These are phyloP conservation scores for Amesomyces nigricolor DNA, from an alignment of 2,329 filamentous ascomycete species.

Conservation along the genomic window DNA sequence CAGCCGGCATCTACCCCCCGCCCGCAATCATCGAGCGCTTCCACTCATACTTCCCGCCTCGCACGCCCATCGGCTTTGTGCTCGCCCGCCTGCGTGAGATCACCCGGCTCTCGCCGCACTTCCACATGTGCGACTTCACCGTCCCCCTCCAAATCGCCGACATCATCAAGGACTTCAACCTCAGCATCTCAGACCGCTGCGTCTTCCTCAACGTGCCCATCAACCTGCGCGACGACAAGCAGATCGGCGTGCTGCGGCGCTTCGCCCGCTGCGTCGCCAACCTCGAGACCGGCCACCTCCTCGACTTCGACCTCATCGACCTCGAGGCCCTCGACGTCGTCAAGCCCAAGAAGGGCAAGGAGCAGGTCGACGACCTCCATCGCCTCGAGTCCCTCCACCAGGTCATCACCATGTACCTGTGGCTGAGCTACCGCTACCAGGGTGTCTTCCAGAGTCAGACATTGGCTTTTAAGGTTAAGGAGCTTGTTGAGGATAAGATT, in stretches of 20 bases:
- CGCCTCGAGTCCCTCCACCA: slow-evolving; percentile 75
- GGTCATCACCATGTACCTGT: slow-evolving; percentile 77
- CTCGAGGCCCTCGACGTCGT: slow-evolving; percentile 68
- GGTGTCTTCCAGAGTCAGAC: slow-evolving; percentile 71
- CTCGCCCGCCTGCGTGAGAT: slow-evolving; percentile 69
- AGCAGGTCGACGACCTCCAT: slow-evolving; percentile 52
- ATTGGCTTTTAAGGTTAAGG: slow-evolving; percentile 74
- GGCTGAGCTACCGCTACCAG: slow-evolving; percentile 85
- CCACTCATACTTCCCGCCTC: slow-evolving; percentile 71
- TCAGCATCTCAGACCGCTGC: slow-evolving; percentile 70
- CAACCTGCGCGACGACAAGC: slow-evolving; percentile 44
- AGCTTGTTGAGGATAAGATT: slow-evolving; percentile 70
- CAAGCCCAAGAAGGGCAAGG: slow-evolving; percentile 32
- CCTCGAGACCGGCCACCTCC: slow-evolving; percentile 59
- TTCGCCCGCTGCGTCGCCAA: slow-evolving; percentile 66
- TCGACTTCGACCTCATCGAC: slow-evolving; percentile 65
- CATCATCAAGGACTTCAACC: slow-evolving; percentile 62
- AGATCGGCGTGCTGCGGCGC: slow-evolving; percentile 50
- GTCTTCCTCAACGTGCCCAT: slow-evolving; percentile 69
- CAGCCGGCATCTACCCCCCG: slow-evolving; percentile 71
- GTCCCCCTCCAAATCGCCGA: slow-evolving; percentile 65
- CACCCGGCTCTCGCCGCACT: slow-evolving; percentile 56
- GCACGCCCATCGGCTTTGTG: slow-evolving; percentile 78
- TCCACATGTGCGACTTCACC: slow-evolving; percentile 62
- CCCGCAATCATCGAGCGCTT: slow-evolving; percentile 67